phyloP scores from a whole-genome alignment of 768 basidiomycete genomes.

The Suillus bovinus region DNA sequence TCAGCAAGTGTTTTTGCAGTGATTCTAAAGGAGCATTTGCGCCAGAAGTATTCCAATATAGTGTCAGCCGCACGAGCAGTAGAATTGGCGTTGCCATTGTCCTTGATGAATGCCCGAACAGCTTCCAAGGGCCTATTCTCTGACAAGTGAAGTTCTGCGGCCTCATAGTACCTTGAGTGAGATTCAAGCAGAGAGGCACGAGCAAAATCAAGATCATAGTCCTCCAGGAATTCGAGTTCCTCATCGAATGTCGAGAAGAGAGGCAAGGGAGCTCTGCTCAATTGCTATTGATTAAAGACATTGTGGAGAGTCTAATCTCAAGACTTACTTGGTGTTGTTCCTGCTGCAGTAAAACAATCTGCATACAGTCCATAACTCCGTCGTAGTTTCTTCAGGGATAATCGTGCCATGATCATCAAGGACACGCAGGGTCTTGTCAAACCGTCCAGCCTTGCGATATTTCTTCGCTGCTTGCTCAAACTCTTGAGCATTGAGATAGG shows the following conservation, averaged over 20 bases:
- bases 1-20: constrained; percentile 10
- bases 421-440: constrained; percentile 54
- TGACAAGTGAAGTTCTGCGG: constrained; percentile 50
- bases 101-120: constrained; percentile 43
- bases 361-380: constrained; percentile 44
- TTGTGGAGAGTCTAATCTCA: background rate
- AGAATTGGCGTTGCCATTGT: constrained; percentile 28
- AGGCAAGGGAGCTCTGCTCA: constrained; percentile 43
- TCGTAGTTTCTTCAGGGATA: constrained; percentile 33
- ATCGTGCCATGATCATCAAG: constrained; percentile 35
- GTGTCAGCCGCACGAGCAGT: constrained; percentile 37
- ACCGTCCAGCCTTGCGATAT: constrained; percentile 50
- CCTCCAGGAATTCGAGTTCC: constrained; percentile 55
- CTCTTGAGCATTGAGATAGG: constrained; percentile 42
- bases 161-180: constrained; percentile 45
- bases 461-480: constrained; percentile 45
- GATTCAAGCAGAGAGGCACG: constrained; percentile 45
- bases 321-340: constrained; percentile 29
- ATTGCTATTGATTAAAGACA: background rate
- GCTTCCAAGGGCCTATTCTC: constrained; percentile 51
- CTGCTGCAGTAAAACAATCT: constrained; percentile 46
- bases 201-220: constrained; percentile 50
- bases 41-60: constrained; percentile 49
- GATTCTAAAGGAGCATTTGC: constrained; percentile 41
- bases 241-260: constrained; percentile 56